A percentile compares a stretch with the other conserved stretches of the same genome.
Evolutionary conservation across 2,329 filamentous ascomycete genomes (phyloP).

Genomic region (Penicillium decumbens): DNA sequence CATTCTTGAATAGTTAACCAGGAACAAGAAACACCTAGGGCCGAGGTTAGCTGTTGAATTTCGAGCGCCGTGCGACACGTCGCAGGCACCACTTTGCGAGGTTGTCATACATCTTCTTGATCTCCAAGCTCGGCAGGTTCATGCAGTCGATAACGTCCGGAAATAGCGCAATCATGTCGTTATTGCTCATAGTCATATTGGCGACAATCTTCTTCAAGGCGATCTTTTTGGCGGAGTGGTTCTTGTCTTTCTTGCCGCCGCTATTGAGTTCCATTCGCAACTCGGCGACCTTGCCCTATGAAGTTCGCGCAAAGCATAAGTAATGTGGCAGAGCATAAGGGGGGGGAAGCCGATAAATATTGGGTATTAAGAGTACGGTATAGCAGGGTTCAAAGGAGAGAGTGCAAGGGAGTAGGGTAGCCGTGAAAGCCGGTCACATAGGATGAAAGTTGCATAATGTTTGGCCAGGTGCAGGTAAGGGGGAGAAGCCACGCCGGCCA

Average conservation of each 20-base stretch:
- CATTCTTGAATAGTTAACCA: slow-evolving; percentile 94
- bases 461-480: slow-evolving; percentile 18
- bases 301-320: slow-evolving; percentile 33
- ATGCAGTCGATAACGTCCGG: slow-evolving; percentile 94
- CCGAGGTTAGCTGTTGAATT: slow-evolving; percentile 8
- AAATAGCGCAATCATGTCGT: slow-evolving; percentile 97
- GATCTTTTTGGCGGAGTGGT: slow-evolving; percentile 90
- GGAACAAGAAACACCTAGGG: slow-evolving; percentile 86
- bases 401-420: background rate
- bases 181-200: slow-evolving; percentile 99
- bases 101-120: slow-evolving; percentile 86
- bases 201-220: slow-evolving; percentile 98
- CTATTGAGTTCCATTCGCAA: slow-evolving; percentile 88
- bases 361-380: slow-evolving; percentile 4
- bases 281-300: slow-evolving; percentile 98
- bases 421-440: slow-evolving; percentile 2
- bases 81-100: background rate
- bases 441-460: slow-evolving; percentile 13
- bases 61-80: background rate
- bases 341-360: slow-evolving; percentile 32
- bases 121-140: slow-evolving; percentile 88
- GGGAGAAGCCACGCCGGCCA: slow-evolving; percentile 10
- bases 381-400: background rate
- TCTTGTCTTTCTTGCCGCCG: slow-evolving; percentile 97
- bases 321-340: slow-evolving; percentile 24